These are phyloP conservation scores for Hapsidospora chrysogenum DNA, from an alignment of 495 filamentous ascomycete genomes.

Conservation along the genomic window DNA sequence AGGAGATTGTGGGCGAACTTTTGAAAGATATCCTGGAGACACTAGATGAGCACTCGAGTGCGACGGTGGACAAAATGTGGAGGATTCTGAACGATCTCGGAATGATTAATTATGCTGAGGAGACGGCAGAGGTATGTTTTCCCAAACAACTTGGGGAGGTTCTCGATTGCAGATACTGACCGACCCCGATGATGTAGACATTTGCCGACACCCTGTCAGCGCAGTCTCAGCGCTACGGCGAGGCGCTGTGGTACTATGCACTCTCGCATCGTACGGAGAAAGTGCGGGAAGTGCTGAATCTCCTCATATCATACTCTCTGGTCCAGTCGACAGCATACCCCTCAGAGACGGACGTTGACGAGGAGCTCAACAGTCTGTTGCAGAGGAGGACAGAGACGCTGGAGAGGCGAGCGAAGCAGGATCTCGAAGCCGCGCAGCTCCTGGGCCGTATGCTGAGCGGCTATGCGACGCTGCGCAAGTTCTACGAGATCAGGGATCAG, in stretches of 20 bases:
- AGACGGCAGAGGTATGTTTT: constrained; percentile 64
- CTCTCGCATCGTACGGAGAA: constrained; percentile 57
- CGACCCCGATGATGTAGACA: constrained; percentile 30
- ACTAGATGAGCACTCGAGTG: constrained; percentile 44
- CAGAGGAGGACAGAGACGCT: constrained; percentile 49
- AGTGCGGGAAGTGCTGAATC: constrained; percentile 63
- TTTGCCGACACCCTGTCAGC: constrained; percentile 57
- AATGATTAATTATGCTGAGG: constrained; percentile 51
- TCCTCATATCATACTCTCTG: constrained; percentile 74
- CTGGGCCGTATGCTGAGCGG: constrained; percentile 74
- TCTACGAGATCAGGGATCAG: constrained; percentile 73
- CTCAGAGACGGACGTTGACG: constrained; percentile 46
- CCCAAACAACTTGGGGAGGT: no score
- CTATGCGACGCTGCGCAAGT: constrained; percentile 73
- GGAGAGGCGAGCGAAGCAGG: constrained; percentile 42
- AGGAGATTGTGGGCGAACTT: constrained; percentile 41
- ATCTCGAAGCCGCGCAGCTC: constrained; percentile 62
- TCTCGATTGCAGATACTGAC: constrained; percentile 1
- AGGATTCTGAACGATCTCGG: constrained; percentile 49
- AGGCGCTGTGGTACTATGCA: constrained; percentile 72
- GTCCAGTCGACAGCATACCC: constrained; percentile 70
- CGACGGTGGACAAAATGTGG: constrained; percentile 61
- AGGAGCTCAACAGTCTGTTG: constrained; percentile 45
- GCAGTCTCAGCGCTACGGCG: constrained; percentile 55
- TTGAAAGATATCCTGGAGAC: constrained; percentile 40